A percentile compares a stretch with the other conserved stretches of the same genome.
phyloP scores from a whole-genome alignment of 2,329 filamentous ascomycete genomes.

The Talaromyces funiculosus region DNA sequence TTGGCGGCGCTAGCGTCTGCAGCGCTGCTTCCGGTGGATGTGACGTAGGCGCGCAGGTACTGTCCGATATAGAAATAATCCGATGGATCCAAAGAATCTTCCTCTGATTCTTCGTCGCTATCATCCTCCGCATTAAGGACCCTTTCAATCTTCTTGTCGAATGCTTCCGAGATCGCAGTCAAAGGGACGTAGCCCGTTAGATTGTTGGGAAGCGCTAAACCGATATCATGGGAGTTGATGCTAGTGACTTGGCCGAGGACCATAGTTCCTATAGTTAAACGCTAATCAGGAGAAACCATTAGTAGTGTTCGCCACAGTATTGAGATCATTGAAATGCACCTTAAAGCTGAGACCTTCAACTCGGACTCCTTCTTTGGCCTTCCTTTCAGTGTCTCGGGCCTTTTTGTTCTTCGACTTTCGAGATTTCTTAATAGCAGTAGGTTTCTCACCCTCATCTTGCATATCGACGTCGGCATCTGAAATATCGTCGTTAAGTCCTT shows the following conservation, averaged over 20 bases:
- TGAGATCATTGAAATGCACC: conserved; percentile 45
- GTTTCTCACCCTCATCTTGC: conserved; percentile 41
- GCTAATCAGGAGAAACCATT: conserved; percentile 49
- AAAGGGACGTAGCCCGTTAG: conserved; percentile 83
- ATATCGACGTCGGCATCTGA: conserved; percentile 49
- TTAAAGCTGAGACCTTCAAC: conserved; percentile 88
- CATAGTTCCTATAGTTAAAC: conserved; percentile 75
- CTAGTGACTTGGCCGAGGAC: conserved; percentile 80
- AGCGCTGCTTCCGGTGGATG: conserved; percentile 62
- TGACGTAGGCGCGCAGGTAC: conserved; percentile 78
- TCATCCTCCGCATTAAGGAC: conserved; percentile 56
- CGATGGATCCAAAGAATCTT: conserved; percentile 64
- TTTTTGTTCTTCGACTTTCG: conserved; percentile 44
- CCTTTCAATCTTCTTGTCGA: conserved; percentile 70
- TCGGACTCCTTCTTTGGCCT: conserved; percentile 54
- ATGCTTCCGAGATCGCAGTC: conserved; percentile 77
- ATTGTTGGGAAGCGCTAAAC: conserved; percentile 85
- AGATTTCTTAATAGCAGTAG: conserved; percentile 31
- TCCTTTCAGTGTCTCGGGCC: conserved; percentile 45
- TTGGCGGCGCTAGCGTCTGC: conserved; percentile 52
- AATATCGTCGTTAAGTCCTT: conserved; percentile 51
- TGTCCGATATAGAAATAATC: conserved; percentile 76
- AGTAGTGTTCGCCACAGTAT: background rate
- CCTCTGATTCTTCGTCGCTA: conserved; percentile 50
- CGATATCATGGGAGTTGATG: conserved; percentile 73